A percentile compares a stretch with the other conserved stretches of the same genome.
These are phyloP conservation scores for Clarireedia monteithiana DNA, from an alignment of 2,329 filamentous ascomycete genomes.

Conservation along the genomic window DNA sequence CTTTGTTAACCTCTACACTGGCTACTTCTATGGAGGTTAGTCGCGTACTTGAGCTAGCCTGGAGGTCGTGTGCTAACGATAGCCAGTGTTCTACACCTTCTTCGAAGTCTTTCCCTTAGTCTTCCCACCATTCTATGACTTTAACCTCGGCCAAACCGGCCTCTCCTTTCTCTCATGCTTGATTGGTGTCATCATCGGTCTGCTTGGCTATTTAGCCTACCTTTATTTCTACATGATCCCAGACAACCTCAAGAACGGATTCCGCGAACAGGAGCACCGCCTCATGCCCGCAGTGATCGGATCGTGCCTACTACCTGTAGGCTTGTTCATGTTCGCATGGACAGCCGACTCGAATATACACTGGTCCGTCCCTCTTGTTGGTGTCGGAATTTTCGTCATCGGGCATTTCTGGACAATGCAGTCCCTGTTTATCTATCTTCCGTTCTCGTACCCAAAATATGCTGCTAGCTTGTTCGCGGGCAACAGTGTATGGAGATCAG, in stretches of 20 bases:
- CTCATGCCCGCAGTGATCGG: constrained; percentile 46
- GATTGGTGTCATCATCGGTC: too few relatives aligned
- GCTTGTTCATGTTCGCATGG: constrained; percentile 53
- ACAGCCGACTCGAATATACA: constrained; percentile 43
- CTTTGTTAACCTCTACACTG: constrained; percentile 48
- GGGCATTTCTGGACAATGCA: constrained; percentile 48
- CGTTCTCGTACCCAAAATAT: constrained; percentile 29
- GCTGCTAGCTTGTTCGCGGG: constrained; percentile 45
- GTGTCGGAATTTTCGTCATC: constrained; percentile 45
- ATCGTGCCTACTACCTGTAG: constrained; percentile 44
- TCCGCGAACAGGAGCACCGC: constrained; percentile 22
- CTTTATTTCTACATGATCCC: too few relatives aligned
- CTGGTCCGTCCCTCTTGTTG: constrained; percentile 48
- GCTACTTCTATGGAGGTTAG: background rate
- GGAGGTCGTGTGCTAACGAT: too few relatives aligned
- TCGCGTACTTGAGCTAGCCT: too few relatives aligned
- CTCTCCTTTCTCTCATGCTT: too few relatives aligned
- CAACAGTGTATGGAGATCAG: constrained; percentile 31
- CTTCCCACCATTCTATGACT: constrained; percentile 1
- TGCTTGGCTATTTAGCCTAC: too few relatives aligned
- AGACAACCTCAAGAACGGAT: too few relatives aligned
- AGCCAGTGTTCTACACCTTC: constrained; percentile 6
- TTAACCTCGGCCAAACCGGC: background rate
- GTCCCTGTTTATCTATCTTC: constrained; percentile 52
- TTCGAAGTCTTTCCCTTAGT: constrained; percentile 10